phyloP scores from a whole-genome alignment of 177 flowering plant species.

The Vitis hybrid region DNA sequence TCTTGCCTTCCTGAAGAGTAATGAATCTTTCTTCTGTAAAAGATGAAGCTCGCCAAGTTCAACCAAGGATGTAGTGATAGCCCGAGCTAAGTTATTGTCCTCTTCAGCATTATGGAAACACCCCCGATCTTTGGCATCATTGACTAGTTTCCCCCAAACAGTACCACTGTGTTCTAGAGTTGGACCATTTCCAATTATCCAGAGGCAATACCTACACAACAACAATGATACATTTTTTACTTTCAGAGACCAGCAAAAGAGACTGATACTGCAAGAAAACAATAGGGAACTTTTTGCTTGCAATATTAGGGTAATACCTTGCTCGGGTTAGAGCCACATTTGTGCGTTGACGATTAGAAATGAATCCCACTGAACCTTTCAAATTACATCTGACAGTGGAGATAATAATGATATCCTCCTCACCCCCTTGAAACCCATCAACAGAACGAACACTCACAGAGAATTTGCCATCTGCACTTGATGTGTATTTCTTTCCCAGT shows the following conservation, averaged over 20 bases:
- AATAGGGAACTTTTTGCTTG: not conserved
- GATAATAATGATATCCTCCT: constrained; percentile 55
- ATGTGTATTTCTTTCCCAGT: constrained; percentile 13
- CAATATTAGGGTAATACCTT: constrained; percentile 25
- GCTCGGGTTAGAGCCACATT: constrained; percentile 65
- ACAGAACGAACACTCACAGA: constrained; percentile 19
- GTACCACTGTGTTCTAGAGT: constrained; percentile 41
- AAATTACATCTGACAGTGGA: constrained; percentile 54
- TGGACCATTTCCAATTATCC: constrained; percentile 48
- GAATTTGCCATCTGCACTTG: no score
- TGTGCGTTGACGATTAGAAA: constrained; percentile 34
- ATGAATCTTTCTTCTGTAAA: constrained; percentile 22
- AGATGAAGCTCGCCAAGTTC: constrained; percentile 32
- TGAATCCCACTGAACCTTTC: constrained; percentile 47
- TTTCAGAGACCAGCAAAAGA: not conserved
- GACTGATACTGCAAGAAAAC: not conserved
- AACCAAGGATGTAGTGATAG: constrained; percentile 17
- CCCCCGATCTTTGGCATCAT: constrained; percentile 35
- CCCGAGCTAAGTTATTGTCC: constrained; percentile 28
- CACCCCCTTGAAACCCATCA: constrained; percentile 73
- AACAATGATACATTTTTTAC: not conserved
- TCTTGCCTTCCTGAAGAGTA: constrained; percentile 25
- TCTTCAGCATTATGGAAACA: constrained; percentile 33
- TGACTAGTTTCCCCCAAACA: constrained; percentile 28
- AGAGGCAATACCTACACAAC: constrained; percentile 41